These are phyloP conservation scores for Calophaca sinica DNA, from an alignment of 306 rosid genomes.

Conservation along the genomic window DNA sequence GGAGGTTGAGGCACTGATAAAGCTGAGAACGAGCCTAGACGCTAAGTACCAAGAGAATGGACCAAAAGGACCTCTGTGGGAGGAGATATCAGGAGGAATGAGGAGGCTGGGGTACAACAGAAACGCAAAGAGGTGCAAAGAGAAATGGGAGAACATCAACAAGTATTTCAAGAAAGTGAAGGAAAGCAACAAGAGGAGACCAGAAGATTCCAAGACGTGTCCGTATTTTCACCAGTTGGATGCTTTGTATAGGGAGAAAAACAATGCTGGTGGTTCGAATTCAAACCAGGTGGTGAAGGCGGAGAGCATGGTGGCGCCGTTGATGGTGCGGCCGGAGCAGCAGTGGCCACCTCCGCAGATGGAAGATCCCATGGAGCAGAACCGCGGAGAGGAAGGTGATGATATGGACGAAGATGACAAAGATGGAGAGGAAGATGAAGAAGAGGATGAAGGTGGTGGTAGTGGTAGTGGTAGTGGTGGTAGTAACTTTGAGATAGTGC, in stretches of 20 bases:
- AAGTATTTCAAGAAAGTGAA: constrained; percentile 97
- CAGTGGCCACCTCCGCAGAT: constrained; percentile 87
- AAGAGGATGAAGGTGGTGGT: constrained; percentile 47
- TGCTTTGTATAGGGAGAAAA: constrained; percentile 67
- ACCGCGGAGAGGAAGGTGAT: constrained; percentile 45
- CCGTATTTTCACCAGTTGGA: constrained; percentile 85
- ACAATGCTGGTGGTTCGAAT: constrained; percentile 30
- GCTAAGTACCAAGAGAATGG: constrained; percentile 78
- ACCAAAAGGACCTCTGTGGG: constrained; percentile 94
- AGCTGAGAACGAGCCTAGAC: constrained; percentile 66
- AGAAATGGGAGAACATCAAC: constrained; percentile 99
- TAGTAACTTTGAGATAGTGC: constrained; percentile 68
- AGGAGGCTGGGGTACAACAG: constrained; percentile 72
- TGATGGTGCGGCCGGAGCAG: constrained; percentile 93
- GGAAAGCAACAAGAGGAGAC: constrained; percentile 80
- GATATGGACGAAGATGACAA: constrained; percentile 48
- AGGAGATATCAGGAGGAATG: constrained; percentile 83
- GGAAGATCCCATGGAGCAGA: neutral
- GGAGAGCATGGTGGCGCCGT: constrained; percentile 58
- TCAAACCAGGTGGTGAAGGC: constrained; percentile 26
- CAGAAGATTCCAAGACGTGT: constrained; percentile 91
- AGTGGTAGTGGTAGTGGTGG: constrained; percentile 46
- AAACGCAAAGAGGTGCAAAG: constrained; percentile 86
- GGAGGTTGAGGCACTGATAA: constrained; percentile 81
- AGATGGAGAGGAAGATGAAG: neutral